Base-by-base conservation (phyloP, 2,329 filamentous ascomycete genomes). In the Colletotrichum plurivorum region DNA sequence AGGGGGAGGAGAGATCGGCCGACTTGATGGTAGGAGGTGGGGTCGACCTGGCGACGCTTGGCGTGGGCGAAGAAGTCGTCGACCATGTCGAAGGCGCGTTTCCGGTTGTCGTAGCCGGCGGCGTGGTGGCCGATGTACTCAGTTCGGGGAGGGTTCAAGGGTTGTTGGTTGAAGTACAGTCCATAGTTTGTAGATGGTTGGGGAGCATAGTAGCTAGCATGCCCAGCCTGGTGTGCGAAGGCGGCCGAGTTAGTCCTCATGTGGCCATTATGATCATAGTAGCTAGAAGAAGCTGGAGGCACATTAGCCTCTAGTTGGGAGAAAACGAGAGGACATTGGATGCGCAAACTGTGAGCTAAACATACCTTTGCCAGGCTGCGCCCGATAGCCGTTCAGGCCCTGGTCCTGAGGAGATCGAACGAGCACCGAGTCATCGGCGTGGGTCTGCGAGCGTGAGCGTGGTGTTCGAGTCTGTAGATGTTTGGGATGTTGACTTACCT, bases 1-100 rank as follows among this genome's bases (percentile, higher is more conserved):
- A 97, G 87, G 71, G 93, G 92, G 78, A 95, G 89, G 69, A 99
- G 88, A 71, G 95, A 92, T 78, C 96, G 94, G 74, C 94, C 94
- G 72, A 99, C 94, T 77, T 97, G 93, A 66, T 92, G 88, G 81
- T 98, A 98, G n/a, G 93, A 96, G 62, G 88, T 88, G 3, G 95
- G 93, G 78, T 98, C 94, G 73, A 98, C 93, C 75, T 94, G 91
- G 76, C 94, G 93, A 75, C 95, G 93, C 87, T 98, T 98, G 74
- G 94, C 91, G 78, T 93, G 94, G 73, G 93, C 94, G 73, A 98
- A 97, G 84, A 98, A 97, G 78, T 97, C 94, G 77, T 97, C 95
- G 69, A 98, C 85, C 67, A 93, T 93, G 76, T 98, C 94, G 74
- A 92, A 93, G n/a, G 90, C 90, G 71, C 94, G 93, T 84, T 95